Percentiles rank a stretch among this genome's conserved stretches.
Conservation (phyloP, 2,329 filamentous ascomycete species). For the Calonectria hawksworthii region DNA sequence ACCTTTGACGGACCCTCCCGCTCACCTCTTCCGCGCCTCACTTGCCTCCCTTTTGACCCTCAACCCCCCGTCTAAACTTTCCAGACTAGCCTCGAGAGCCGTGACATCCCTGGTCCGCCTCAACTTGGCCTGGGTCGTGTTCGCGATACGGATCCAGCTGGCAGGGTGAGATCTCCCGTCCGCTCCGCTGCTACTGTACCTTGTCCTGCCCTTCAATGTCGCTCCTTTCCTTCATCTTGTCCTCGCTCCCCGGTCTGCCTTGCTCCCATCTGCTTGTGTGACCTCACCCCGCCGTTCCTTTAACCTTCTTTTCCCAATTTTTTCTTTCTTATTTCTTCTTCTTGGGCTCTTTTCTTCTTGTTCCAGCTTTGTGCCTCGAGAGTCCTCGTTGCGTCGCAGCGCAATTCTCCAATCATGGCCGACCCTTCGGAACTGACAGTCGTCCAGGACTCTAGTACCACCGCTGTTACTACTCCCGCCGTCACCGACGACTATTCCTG, state of each 20-base stretch:
- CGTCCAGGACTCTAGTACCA: conserved; percentile 44
- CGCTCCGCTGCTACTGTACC: conserved; percentile 23
- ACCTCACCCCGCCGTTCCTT: conserved; percentile 10
- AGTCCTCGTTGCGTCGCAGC: conserved; percentile 25
- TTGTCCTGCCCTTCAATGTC: conserved; percentile 22
- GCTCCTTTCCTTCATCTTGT: conserved; percentile 8
- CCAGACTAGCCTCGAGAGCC: conserved; percentile 42
- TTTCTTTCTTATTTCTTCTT: not conserved
- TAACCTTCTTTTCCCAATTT: not conserved
- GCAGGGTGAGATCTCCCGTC: conserved; percentile 36
- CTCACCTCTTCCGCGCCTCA: conserved; percentile 27
- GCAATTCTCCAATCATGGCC: conserved; percentile 42
- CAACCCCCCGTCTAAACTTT: conserved; percentile 33
- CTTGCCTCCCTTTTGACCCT: conserved; percentile 25
- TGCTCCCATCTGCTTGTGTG: not conserved
- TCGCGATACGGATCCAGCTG: conserved; percentile 42
- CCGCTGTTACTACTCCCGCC: conserved; percentile 2
- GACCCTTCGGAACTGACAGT: conserved; percentile 49
- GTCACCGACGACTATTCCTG: conserved; percentile 51
- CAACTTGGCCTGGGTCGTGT: conserved; percentile 37
- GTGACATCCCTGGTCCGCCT: conserved; percentile 44
- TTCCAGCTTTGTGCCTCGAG: conserved; percentile 1
- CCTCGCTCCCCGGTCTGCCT: conserved; percentile 8
- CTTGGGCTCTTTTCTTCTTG: conserved; percentile 5
- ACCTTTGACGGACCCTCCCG: conserved; percentile 37